A percentile compares a stretch with the other conserved stretches of the same genome.
These are phyloP conservation scores for Paraphysoderma sedebokerense DNA, from an alignment of 371 early-diverging fungal species.

Conservation along the genomic window DNA sequence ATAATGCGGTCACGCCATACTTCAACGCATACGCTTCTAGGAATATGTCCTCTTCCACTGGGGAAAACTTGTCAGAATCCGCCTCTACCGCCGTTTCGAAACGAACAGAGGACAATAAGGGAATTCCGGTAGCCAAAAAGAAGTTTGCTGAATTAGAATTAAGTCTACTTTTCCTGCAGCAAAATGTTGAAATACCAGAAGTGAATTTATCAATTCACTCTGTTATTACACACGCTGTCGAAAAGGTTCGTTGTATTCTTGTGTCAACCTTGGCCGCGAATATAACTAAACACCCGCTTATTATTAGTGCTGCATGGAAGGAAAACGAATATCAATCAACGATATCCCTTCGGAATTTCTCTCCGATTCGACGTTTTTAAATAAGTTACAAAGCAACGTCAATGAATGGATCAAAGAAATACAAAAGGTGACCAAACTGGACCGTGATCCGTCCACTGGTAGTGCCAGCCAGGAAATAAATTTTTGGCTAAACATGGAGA, in stretches of 20 bases:
- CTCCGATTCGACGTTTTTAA: slow-evolving; percentile 70
- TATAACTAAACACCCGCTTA: background rate
- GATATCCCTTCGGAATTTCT: slow-evolving; percentile 44
- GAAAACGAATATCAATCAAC: slow-evolving; percentile 48
- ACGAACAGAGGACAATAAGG: slow-evolving; percentile 4
- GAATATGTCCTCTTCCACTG: background rate
- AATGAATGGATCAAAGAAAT: slow-evolving; percentile 98
- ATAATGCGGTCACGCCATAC: slow-evolving; percentile 88
- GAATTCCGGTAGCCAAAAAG: slow-evolving; percentile 85
- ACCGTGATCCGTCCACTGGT: slow-evolving; percentile 80
- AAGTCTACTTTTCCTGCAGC: slow-evolving; percentile 82
- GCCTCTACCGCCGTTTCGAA: too few relatives aligned
- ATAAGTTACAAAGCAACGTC: slow-evolving; percentile 84
- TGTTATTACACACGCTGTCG: slow-evolving; percentile 58
- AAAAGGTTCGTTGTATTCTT: slow-evolving; percentile 24
- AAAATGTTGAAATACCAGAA: slow-evolving; percentile 95
- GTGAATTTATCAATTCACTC: slow-evolving; percentile 72
- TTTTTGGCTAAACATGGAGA: slow-evolving; percentile 96
- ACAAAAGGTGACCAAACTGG: slow-evolving; percentile 90
- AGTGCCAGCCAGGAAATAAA: slow-evolving; percentile 94
- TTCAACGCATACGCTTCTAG: slow-evolving; percentile 82
- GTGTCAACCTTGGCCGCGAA: slow-evolving; percentile 4
- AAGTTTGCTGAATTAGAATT: slow-evolving; percentile 96
- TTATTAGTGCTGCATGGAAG: slow-evolving; percentile 37
- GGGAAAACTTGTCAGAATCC: background rate